phyloP scores from a whole-genome alignment of 164 flowering plant genomes.

The Vitis riparia region DNA sequence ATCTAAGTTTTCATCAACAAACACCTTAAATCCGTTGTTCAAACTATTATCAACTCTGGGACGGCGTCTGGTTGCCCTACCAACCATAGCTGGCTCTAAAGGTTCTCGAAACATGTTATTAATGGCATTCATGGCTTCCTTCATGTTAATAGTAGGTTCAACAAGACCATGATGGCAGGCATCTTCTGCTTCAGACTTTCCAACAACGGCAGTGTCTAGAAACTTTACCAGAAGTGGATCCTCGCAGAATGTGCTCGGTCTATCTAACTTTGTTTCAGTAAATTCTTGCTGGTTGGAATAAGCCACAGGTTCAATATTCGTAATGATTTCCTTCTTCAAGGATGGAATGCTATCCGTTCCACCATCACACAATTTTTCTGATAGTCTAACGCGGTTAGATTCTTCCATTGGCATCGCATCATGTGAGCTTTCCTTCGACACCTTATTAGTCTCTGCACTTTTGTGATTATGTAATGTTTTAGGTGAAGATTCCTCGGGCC shows the following conservation, averaged over 20 bases:
- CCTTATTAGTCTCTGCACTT: neutral
- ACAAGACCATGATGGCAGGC: conserved; percentile 95
- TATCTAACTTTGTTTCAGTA: conserved; percentile 11
- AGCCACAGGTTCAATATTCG: conserved; percentile 1
- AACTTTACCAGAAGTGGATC: conserved; percentile 71
- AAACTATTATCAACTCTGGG: conserved; percentile 25
- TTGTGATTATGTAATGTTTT: neutral
- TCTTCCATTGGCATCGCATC: conserved; percentile 19
- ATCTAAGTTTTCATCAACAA: conserved; percentile 54
- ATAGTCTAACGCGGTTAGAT: conserved; percentile 4
- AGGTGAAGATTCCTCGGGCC: conserved; percentile 1
- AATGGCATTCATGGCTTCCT: conserved; percentile 87
- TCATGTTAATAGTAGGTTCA: conserved; percentile 89
- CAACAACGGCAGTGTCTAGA: conserved; percentile 73
- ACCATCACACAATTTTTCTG: neutral
- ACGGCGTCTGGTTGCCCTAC: conserved; percentile 38
- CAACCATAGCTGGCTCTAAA: conserved; percentile 46
- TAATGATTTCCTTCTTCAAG: conserved; percentile 1
- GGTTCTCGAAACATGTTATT: conserved; percentile 92
- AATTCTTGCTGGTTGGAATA: conserved; percentile 11
- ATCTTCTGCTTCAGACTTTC: conserved; percentile 79
- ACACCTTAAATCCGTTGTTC: conserved; percentile 49
- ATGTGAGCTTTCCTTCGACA: conserved; percentile 9
- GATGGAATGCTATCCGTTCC: neutral
- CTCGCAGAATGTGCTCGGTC: conserved; percentile 36